Base-by-base conservation (phyloP, 2,329 filamentous ascomycete genomes). In the Pezicula neosporulosa region DNA sequence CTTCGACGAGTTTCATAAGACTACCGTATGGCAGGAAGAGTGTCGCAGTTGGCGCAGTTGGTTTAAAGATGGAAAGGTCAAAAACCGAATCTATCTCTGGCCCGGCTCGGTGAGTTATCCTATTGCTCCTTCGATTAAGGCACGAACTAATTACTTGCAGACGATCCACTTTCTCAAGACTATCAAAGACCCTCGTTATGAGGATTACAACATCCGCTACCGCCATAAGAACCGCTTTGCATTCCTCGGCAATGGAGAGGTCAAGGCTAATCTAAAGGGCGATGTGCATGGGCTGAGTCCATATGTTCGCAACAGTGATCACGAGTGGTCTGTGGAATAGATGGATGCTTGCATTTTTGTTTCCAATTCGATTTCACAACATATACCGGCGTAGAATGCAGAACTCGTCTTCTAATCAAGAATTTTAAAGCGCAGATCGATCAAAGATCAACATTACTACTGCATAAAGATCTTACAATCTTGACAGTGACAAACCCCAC, bases 81-180 rank as follows among this genome's bases (percentile, higher is more conserved):
- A 71, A 21, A 64, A 71, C 12, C 69, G 74, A 44, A 66, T 60
- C 60, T 72, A 75, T 10, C 66, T 80, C 3, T 80, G 74, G 73
- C 77, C 77, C 2, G 77, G 77, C 54, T 66, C 8, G 71, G 69
- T 10, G 72, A 70, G 1, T 70, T 77, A 3, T 16, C 37, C 41
- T 36, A 33, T 16, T 33, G 3, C 10, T 10, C 30, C 30, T 33
- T 9, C 12, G 10, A 24, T 33, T 33, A 9, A 33, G 30, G 7
- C 10, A 33, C 7, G 9, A 33, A 13, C 30, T 19, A 19, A 38
- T 18, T 18, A 15, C 3, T 68, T 50, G 51, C 76, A 79, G 51
- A 78, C 77, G 52, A 65, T 72, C 44, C 68, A 73, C 50, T 69
- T 68, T 61, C 63, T 70, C 51, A 70, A 70, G 56, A 61, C 65